phyloP scores from a whole-genome alignment of 768 basidiomycete genomes.

The Boletus patriciae region DNA sequence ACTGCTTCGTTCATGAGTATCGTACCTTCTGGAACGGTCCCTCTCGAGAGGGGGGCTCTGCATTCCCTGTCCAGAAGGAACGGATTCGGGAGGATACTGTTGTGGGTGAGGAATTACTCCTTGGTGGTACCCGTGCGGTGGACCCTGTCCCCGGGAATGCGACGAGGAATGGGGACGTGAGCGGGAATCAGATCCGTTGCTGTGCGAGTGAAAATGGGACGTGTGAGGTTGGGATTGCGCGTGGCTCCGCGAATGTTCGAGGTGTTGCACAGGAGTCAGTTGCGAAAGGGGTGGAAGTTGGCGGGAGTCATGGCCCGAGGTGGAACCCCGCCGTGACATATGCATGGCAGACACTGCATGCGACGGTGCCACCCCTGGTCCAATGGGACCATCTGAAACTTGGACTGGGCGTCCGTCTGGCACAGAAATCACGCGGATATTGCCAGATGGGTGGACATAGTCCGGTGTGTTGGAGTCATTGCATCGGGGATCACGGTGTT shows the following conservation, averaged over 20 bases:
- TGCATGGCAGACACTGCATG: conserved; percentile 40
- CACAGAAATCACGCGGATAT: conserved; percentile 45
- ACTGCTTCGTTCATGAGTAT: conserved; percentile 42
- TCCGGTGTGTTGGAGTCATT: conserved; percentile 52
- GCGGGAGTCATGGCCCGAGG: conserved; percentile 45
- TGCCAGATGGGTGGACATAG: conserved; percentile 49
- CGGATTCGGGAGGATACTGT: conserved; percentile 47
- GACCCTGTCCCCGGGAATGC: conserved; percentile 47
- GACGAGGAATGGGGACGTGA: conserved; percentile 53
- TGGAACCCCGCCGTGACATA: conserved; percentile 45
- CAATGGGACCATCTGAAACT: conserved; percentile 49
- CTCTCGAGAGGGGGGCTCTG: conserved; percentile 52
- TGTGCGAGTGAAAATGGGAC: conserved; percentile 43
- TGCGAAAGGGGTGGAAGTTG: conserved; percentile 51
- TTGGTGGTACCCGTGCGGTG: conserved; percentile 34
- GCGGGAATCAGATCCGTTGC: conserved; percentile 43
- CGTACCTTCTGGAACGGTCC: conserved; percentile 49
- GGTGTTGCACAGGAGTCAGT: conserved; percentile 45
- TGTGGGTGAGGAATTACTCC: conserved; percentile 42
- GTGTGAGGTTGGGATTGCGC: conserved; percentile 39
- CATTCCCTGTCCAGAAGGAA: conserved; percentile 45
- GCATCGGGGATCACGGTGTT: conserved; percentile 41
- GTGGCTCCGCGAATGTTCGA: conserved; percentile 35
- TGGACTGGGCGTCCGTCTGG: conserved; percentile 52
- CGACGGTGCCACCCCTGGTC: conserved; percentile 39